phyloP scores from a whole-genome alignment of 2,329 filamentous ascomycete genomes.

The Colletotrichum destructivum region DNA sequence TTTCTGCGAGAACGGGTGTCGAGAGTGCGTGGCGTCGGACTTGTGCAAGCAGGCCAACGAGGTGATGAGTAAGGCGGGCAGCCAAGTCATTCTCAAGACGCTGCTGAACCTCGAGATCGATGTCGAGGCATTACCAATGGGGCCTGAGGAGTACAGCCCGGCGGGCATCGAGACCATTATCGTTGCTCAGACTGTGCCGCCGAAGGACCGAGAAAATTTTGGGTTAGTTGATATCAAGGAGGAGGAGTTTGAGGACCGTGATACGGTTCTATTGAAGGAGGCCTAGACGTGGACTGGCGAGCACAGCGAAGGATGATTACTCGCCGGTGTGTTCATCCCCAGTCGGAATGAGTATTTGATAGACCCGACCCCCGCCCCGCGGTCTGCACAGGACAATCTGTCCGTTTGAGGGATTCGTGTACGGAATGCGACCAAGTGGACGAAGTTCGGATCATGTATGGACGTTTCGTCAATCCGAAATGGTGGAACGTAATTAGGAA shows the following conservation, averaged over 20 bases:
- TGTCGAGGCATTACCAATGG: conserved; percentile 88
- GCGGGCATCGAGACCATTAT: conserved; percentile 88
- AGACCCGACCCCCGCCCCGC: too few relatives aligned
- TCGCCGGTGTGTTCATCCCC: background rate
- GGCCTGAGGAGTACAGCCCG: conserved; percentile 79
- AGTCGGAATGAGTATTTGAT: too few relatives aligned
- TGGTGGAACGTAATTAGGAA: background rate
- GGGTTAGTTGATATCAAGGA: conserved; percentile 36
- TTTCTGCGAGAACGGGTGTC: conserved; percentile 83
- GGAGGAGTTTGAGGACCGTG: conserved; percentile 39
- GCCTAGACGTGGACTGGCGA: conserved; percentile 16
- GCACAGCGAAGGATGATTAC: background rate
- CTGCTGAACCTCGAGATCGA: conserved; percentile 85
- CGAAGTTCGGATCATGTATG: background rate
- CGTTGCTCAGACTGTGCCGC: conserved; percentile 76
- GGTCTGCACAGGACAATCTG: too few relatives aligned
- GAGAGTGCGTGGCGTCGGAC: conserved; percentile 91
- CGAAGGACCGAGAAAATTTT: conserved; percentile 45
- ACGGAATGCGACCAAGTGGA: background rate
- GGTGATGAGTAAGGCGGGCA: conserved; percentile 94
- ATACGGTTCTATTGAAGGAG: conserved; percentile 21
- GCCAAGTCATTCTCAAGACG: conserved; percentile 83
- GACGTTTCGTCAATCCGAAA: background rate
- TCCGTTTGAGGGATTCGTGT: background rate
- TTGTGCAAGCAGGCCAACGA: conserved; percentile 88